These are phyloP conservation scores for Quercus phellos DNA, from an alignment of 331 rosid genomes.

Conservation along the genomic window DNA sequence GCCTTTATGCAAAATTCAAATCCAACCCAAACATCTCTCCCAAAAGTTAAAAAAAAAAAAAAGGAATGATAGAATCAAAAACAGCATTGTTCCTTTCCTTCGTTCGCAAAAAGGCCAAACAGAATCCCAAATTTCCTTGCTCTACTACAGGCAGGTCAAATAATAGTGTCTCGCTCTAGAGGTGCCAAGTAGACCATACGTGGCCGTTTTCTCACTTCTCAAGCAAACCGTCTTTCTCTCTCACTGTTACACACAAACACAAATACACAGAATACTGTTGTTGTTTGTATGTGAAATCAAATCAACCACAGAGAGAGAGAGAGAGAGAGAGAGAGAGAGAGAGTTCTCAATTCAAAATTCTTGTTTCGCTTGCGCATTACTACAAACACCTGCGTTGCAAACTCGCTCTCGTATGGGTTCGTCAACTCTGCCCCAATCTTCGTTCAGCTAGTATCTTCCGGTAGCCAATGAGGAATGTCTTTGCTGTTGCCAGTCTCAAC, in stretches of 20 bases:
- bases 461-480: slow-evolving; percentile 74
- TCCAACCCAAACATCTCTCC: background rate
- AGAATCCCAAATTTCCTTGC: too few relatives aligned
- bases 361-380: slow-evolving; percentile 19
- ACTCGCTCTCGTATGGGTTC: slow-evolving; percentile 23
- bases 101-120: too few relatives aligned
- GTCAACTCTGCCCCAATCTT: slow-evolving; percentile 1
- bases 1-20: background rate
- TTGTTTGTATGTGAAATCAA: background rate
- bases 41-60: background rate
- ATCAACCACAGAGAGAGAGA: too few relatives aligned
- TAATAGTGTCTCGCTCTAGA: background rate
- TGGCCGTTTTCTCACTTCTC: slow-evolving; percentile 34
- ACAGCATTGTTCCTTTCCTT: too few relatives aligned
- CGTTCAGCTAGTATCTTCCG: background rate
- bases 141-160: too few relatives aligned
- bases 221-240: background rate
- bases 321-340: too few relatives aligned
- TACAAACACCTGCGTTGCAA: slow-evolving; percentile 23
- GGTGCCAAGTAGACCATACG: slow-evolving; percentile 24
- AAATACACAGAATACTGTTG: background rate
- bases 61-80: background rate
- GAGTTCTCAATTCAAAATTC: background rate
- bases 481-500: slow-evolving; percentile 45
- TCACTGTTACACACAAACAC: background rate